Conservation (phyloP, 2,329 filamentous ascomycete species). For the Penicillium corylophilum region DNA sequence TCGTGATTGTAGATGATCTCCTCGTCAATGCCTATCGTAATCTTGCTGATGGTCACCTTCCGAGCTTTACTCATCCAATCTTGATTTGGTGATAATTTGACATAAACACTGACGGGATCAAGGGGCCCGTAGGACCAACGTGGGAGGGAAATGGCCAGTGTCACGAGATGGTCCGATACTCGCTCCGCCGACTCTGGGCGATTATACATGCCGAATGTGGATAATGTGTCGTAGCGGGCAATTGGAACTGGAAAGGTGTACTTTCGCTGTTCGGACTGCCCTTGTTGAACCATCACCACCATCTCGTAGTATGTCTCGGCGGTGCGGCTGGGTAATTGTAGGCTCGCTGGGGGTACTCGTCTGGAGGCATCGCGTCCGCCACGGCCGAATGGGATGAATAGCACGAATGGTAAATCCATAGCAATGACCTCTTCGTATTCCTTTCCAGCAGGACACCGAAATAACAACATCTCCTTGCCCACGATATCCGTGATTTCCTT, state of each 20-base stretch:
- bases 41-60: conserved; percentile 89
- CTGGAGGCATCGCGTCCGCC: conserved; percentile 87
- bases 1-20: conserved; percentile 99
- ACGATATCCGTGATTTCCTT: conserved; percentile 91
- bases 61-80: conserved; percentile 90
- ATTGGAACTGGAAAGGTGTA: conserved; percentile 89
- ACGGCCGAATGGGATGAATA: conserved; percentile 94
- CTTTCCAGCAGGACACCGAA: conserved; percentile 77
- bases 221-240: conserved; percentile 90
- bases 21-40: conserved; percentile 91
- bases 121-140: conserved; percentile 95
- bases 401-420: conserved; percentile 96
- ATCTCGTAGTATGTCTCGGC: conserved; percentile 97
- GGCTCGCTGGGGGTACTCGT: conserved; percentile 84
- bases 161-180: conserved; percentile 86
- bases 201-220: conserved; percentile 99
- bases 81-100: conserved; percentile 87
- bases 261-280: conserved; percentile 80
- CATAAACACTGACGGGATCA: conserved; percentile 93
- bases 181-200: conserved; percentile 84
- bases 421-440: conserved; percentile 85
- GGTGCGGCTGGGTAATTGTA: conserved; percentile 88
- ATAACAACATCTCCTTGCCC: conserved; percentile 91
- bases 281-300: conserved; percentile 92
- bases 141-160: conserved; percentile 85